Evolutionary conservation across 2,329 filamentous ascomycete genomes (phyloP).

Genomic region (Tetracladium maxilliforme): DNA sequence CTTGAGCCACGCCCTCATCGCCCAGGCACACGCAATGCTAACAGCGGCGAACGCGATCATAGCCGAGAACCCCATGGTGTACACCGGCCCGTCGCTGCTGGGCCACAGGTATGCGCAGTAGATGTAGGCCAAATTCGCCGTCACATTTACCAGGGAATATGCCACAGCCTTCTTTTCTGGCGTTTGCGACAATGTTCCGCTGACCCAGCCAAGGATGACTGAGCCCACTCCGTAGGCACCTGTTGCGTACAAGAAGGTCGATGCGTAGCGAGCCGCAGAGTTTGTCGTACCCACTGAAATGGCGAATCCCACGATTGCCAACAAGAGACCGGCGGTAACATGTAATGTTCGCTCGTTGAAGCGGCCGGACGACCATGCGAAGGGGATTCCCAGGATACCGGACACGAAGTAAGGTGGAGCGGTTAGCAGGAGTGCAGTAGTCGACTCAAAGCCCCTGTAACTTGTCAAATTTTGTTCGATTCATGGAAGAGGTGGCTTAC

Average conservation of each 20-base stretch:
- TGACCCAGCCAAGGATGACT: conserved; percentile 6
- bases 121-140: conserved; percentile 18
- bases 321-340: conserved; percentile 16
- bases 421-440: conserved; percentile 24
- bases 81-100: conserved; percentile 14
- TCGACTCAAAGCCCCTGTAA: conserved; percentile 18
- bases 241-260: conserved; percentile 6
- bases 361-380: conserved; percentile 22
- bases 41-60: conserved; percentile 14
- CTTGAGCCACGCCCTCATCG: conserved; percentile 14
- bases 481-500: too few species aligned
- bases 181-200: conserved; percentile 16
- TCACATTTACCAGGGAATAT: conserved; percentile 18
- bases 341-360: conserved; percentile 21
- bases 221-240: conserved; percentile 6
- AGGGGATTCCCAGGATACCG: conserved; percentile 19
- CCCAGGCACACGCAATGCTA: conserved; percentile 14
- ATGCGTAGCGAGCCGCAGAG: conserved; percentile 7
- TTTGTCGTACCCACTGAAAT: conserved; percentile 15
- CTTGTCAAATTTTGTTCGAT: too few species aligned
- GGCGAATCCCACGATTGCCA: conserved; percentile 15
- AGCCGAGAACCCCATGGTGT: conserved; percentile 14
- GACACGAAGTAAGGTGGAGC: conserved; percentile 23
- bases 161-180: conserved; percentile 20
- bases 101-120: conserved; percentile 21